These are phyloP conservation scores for Penicillium sp. DNA, from an alignment of 2,329 filamentous ascomycete species.

Conservation along the genomic window DNA sequence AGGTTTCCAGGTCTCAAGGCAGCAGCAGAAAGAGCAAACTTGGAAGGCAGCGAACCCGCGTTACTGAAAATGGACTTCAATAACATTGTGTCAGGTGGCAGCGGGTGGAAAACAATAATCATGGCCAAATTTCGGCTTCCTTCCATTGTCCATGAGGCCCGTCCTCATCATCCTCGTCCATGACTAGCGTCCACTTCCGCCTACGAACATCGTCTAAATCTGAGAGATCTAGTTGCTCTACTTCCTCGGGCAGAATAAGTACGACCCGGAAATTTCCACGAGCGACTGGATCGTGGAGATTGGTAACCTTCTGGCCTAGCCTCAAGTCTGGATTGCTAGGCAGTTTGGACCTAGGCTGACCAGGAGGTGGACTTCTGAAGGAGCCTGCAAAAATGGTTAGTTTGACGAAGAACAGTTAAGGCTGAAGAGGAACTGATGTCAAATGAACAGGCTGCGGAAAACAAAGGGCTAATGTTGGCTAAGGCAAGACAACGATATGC, in stretches of 20 bases:
- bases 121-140: conserved; percentile 72
- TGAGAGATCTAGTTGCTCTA: conserved; percentile 75
- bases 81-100: not conserved
- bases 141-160: conserved; percentile 63
- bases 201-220: conserved; percentile 68
- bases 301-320: conserved; percentile 69
- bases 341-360: conserved; percentile 62
- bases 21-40: not conserved
- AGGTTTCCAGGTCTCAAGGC: not conserved
- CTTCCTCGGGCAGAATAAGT: conserved; percentile 79
- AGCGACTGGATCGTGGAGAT: conserved; percentile 72
- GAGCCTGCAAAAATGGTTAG: conserved; percentile 54
- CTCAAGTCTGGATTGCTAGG: conserved; percentile 53
- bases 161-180: conserved; percentile 49
- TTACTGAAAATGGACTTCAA: not conserved
- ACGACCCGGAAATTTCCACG: conserved; percentile 83
- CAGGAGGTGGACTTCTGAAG: conserved; percentile 75
- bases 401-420: not conserved
- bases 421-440: not conserved
- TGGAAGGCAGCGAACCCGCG: not conserved
- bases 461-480: conserved; percentile 2
- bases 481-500: not conserved
- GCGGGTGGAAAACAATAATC: conserved; percentile 22
- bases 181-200: conserved; percentile 64
- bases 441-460: not conserved